Evolutionary conservation across 2,329 filamentous ascomycete genomes (phyloP).

Genomic region (Apiospora marii): DNA sequence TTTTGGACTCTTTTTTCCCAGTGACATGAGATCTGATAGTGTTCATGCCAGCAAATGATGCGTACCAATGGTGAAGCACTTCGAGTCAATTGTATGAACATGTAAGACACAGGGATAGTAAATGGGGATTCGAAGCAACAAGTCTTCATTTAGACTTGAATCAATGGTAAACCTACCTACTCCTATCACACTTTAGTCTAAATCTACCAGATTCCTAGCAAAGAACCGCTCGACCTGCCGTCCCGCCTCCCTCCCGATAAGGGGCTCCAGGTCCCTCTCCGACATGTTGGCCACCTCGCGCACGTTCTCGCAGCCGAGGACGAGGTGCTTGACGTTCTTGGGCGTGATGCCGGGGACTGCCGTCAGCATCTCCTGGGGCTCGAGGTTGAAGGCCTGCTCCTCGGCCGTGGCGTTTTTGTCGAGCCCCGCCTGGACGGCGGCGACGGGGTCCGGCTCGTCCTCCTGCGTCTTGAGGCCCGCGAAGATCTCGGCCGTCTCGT

Average conservation of each 20-base stretch:
- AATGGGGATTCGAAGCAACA: background rate
- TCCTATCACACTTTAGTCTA: slow-evolving; percentile 41
- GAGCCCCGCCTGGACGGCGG: slow-evolving; percentile 83
- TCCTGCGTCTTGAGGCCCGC: slow-evolving; percentile 90
- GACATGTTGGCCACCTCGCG: slow-evolving; percentile 86
- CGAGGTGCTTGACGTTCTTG: slow-evolving; percentile 77
- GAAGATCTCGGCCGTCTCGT: slow-evolving; percentile 98
- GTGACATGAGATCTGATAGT: too few species aligned
- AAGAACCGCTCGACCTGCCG: slow-evolving; percentile 85
- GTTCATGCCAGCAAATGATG: too few species aligned
- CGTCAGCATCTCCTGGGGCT: slow-evolving; percentile 89
- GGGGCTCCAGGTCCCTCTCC: slow-evolving; percentile 72
- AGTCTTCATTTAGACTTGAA: background rate
- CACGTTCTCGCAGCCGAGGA: slow-evolving; percentile 77
- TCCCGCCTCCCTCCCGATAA: slow-evolving; percentile 81
- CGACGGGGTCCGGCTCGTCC: slow-evolving; percentile 87
- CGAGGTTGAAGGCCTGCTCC: slow-evolving; percentile 79
- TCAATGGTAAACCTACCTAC: too few species aligned
- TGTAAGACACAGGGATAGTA: background rate
- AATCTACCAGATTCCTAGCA: slow-evolving; percentile 66
- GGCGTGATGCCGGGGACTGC: slow-evolving; percentile 84
- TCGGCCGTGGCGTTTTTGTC: slow-evolving; percentile 68
- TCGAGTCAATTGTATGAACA: background rate
- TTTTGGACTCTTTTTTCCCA: background rate
- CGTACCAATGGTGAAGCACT: too few species aligned